Percentiles rank a stretch among this genome's conserved stretches.
Conservation (phyloP, 1,284 basidiomycete genomes). For the Cryptococcus hybrid region DNA sequence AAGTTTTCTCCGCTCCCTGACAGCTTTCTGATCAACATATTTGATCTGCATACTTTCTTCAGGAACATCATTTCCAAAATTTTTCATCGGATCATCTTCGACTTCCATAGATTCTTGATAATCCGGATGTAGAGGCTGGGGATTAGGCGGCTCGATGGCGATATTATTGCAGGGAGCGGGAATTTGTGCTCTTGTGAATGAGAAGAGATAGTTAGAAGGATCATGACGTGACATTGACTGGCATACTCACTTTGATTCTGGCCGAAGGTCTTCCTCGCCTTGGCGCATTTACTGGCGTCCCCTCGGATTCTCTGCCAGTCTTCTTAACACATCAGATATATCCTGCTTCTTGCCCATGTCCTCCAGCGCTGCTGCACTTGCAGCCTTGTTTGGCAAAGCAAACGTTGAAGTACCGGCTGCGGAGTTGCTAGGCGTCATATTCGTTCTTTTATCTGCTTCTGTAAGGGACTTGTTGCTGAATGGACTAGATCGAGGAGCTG, state of each 20-base stretch:
- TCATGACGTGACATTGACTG: neutral
- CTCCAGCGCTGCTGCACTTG: neutral
- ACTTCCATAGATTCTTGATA: neutral
- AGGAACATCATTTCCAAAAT: neutral
- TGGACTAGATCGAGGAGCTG: neutral
- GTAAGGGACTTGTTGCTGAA: neutral
- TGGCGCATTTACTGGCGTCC: slow-evolving; percentile 2
- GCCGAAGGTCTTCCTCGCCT: slow-evolving; percentile 10
- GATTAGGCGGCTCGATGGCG: neutral
- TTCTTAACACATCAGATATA: slow-evolving; percentile 29
- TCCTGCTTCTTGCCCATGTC: slow-evolving; percentile 5
- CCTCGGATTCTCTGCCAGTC: slow-evolving; percentile 22
- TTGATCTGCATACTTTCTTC: slow-evolving; percentile 13
- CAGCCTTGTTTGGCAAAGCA: neutral
- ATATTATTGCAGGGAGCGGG: neutral
- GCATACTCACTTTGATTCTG: slow-evolving; percentile 12
- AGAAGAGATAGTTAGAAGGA: too few species aligned
- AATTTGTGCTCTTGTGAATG: neutral
- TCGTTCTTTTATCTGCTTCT: too few species aligned
- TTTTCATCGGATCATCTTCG: neutral
- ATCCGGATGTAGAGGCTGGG: neutral
- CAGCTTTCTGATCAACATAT: slow-evolving; percentile 14
- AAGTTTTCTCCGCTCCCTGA: slow-evolving; percentile 13
- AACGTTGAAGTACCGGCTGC: neutral
- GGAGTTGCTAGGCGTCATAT: neutral